Conservation (phyloP, 306 rosid species). For the Carpinus fangiana region DNA sequence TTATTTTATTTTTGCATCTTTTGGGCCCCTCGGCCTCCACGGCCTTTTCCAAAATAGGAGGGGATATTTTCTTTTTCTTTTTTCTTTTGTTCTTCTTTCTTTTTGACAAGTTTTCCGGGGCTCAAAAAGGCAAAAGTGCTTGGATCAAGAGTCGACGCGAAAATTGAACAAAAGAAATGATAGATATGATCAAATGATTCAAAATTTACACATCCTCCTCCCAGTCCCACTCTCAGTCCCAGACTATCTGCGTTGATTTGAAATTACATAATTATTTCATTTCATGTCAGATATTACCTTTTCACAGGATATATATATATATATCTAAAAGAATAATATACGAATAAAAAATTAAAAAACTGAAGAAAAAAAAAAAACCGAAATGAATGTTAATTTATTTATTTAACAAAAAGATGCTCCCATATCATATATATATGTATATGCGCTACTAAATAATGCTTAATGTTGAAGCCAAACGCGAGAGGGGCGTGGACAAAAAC, state of each 20-base stretch:
- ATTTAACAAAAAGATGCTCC: neutral
- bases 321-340: no score
- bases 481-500: constrained; percentile 11
- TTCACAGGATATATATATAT: no score
- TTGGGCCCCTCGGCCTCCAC: neutral
- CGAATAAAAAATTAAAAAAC: no score
- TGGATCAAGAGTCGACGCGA: neutral
- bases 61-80: constrained; percentile 5
- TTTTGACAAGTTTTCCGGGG: neutral
- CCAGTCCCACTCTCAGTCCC: no score
- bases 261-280: no score
- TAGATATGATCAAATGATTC: no score
- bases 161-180: no score
- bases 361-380: neutral
- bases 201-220: no score
- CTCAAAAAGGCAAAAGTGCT: constrained; percentile 11
- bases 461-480: constrained; percentile 16
- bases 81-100: neutral
- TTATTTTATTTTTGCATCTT: neutral
- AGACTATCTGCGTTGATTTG: no score
- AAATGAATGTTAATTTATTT: neutral
- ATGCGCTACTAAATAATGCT: constrained; percentile 11
- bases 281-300: no score
- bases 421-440: no score
- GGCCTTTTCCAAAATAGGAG: constrained; percentile 22